Conservation (phyloP, 176 grass and related monocot genomes). For the Triticum urartu region DNA sequence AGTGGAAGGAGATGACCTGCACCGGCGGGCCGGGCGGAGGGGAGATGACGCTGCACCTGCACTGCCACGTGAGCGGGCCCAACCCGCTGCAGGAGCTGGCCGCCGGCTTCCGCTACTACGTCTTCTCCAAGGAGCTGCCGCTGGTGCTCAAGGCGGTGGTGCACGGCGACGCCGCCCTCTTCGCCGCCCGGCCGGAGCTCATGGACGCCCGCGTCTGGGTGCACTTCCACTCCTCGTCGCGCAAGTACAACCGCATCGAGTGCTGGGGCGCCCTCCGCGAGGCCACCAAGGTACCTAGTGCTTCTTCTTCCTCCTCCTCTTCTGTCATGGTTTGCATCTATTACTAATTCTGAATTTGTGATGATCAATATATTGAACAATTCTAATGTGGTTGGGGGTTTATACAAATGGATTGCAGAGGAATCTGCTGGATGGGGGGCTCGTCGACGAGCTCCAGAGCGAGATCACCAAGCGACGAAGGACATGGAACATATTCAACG, state of each 20-base stretch:
- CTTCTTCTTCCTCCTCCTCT: not conserved
- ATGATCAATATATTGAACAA: not conserved
- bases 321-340: no score
- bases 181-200: constrained; percentile 66
- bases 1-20: constrained; percentile 70
- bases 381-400: not conserved
- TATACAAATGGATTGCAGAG: constrained; percentile 19
- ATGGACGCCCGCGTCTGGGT: constrained; percentile 84
- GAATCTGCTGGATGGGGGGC: constrained; percentile 44
- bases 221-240: constrained; percentile 79
- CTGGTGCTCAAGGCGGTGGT: constrained; percentile 88
- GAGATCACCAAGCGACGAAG: constrained; percentile 32
- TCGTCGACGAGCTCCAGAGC: constrained; percentile 30
- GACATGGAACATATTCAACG: constrained; percentile 62
- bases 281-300: constrained; percentile 44
- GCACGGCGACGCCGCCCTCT: constrained; percentile 70
- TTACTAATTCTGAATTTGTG: no score
- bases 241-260: constrained; percentile 81
- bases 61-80: constrained; percentile 88
- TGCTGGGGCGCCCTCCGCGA: constrained; percentile 82
- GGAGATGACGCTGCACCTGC: constrained; percentile 82
- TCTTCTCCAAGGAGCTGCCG: constrained; percentile 94
- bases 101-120: constrained; percentile 81
- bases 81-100: constrained; percentile 77
- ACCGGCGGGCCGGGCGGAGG: not conserved